phyloP scores from a whole-genome alignment of 148 eudicot genomes.

The Fagopyrum esculentum region DNA sequence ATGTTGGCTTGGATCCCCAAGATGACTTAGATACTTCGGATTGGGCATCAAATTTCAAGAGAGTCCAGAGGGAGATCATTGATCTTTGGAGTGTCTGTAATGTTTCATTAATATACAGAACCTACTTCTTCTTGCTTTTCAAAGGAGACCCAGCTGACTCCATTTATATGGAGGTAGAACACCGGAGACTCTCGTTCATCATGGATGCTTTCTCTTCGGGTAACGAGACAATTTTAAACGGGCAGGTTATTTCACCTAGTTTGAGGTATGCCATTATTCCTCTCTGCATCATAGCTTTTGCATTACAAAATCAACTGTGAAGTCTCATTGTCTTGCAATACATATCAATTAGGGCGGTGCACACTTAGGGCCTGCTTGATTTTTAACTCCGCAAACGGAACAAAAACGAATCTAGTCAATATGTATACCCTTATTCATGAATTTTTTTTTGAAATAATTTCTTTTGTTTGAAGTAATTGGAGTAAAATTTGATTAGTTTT shows the following conservation, averaged over 20 bases:
- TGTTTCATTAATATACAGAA: slow-evolving; percentile 78
- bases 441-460: too few relatives aligned
- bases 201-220: slow-evolving; percentile 59
- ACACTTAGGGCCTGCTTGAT: too few relatives aligned
- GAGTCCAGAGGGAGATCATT: slow-evolving; percentile 62
- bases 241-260: slow-evolving; percentile 45
- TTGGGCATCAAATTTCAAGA: slow-evolving; percentile 64
- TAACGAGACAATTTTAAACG: slow-evolving; percentile 43
- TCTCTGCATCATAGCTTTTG: not conserved
- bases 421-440: too few relatives aligned
- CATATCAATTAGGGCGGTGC: too few relatives aligned
- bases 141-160: slow-evolving; percentile 70
- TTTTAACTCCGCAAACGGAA: too few relatives aligned
- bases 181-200: slow-evolving; percentile 60
- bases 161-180: slow-evolving; percentile 89
- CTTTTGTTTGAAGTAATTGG: too few relatives aligned
- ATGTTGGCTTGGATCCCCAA: slow-evolving; percentile 74
- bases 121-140: slow-evolving; percentile 77
- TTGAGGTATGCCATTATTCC: slow-evolving; percentile 45
- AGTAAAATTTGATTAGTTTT: too few relatives aligned
- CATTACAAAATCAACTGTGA: not conserved
- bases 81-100: slow-evolving; percentile 76
- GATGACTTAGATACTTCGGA: slow-evolving; percentile 34
- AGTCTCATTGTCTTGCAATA: not conserved
- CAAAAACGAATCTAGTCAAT: too few relatives aligned